phyloP scores from a whole-genome alignment of 257 asterid species.

The Nicotiana paniculata region DNA sequence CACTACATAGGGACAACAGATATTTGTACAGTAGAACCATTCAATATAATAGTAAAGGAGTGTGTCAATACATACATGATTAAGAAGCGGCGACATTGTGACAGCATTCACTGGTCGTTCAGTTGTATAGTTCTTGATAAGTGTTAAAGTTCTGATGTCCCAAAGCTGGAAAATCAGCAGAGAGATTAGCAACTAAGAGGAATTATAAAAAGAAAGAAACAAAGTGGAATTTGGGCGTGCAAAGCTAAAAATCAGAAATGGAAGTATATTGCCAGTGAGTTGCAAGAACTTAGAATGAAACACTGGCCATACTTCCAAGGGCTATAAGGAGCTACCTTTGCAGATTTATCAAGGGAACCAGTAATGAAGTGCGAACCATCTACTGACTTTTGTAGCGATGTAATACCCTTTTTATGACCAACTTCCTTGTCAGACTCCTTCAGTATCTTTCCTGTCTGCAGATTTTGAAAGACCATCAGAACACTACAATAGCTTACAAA shows the following conservation, averaged over 20 bases:
- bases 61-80: constrained; percentile 56
- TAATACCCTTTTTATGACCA: constrained; percentile 70
- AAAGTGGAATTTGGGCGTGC: neutral
- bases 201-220: neutral
- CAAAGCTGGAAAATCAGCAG: constrained; percentile 58
- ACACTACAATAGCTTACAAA: neutral
- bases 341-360: constrained; percentile 88
- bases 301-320: neutral
- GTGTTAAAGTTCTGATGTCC: constrained; percentile 72
- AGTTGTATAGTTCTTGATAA: constrained; percentile 71
- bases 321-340: constrained; percentile 47
- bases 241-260: neutral
- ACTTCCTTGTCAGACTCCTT: constrained; percentile 68
- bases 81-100: constrained; percentile 82
- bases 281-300: neutral
- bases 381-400: constrained; percentile 68
- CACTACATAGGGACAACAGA: neutral
- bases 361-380: constrained; percentile 81
- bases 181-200: neutral
- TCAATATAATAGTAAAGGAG: neutral
- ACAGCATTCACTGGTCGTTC: constrained; percentile 91
- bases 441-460: constrained; percentile 68
- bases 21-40: neutral
- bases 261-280: neutral
- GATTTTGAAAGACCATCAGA: neutral